These are phyloP conservation scores for Aspergillus spinulosporus DNA, from an alignment of 2,329 filamentous ascomycete species.

Conservation along the genomic window DNA sequence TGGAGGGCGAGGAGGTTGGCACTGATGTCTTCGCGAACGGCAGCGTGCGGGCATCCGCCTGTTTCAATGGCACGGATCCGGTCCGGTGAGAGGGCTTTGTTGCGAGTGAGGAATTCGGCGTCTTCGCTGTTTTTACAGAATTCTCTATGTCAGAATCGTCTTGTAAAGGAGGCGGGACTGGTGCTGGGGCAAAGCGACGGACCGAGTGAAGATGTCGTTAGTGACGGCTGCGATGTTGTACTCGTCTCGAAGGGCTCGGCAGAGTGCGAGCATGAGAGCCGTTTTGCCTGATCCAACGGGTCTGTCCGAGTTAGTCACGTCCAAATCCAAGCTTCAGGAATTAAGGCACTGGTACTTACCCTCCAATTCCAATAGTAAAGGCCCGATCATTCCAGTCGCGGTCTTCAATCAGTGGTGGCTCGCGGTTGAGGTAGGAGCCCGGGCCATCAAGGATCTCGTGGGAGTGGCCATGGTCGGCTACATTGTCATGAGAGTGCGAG, in stretches of 20 bases:
- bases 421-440: conserved; percentile 82
- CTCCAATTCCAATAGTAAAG: conserved; percentile 97
- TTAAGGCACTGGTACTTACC: conserved; percentile 56
- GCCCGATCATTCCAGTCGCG: conserved; percentile 84
- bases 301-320: conserved; percentile 46
- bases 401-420: conserved; percentile 91
- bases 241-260: conserved; percentile 73
- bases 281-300: conserved; percentile 98
- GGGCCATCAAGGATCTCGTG: conserved; percentile 95
- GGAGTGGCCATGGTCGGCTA: conserved; percentile 77
- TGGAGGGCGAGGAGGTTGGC: conserved; percentile 91
- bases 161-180: background rate
- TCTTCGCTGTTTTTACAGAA: conserved; percentile 64
- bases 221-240: conserved; percentile 94
- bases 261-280: conserved; percentile 92
- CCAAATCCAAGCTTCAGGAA: background rate
- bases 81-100: conserved; percentile 76
- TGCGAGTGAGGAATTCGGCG: conserved; percentile 90
- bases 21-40: conserved; percentile 94
- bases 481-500: conserved; percentile 55
- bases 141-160: conserved; percentile 55
- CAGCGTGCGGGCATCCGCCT: conserved; percentile 93
- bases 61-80: conserved; percentile 97
- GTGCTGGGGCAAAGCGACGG: conserved; percentile 4
- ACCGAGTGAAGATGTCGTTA: conserved; percentile 95